Conservation (phyloP, 140 eudicot genomes). For the Anethum foeniculum region DNA sequence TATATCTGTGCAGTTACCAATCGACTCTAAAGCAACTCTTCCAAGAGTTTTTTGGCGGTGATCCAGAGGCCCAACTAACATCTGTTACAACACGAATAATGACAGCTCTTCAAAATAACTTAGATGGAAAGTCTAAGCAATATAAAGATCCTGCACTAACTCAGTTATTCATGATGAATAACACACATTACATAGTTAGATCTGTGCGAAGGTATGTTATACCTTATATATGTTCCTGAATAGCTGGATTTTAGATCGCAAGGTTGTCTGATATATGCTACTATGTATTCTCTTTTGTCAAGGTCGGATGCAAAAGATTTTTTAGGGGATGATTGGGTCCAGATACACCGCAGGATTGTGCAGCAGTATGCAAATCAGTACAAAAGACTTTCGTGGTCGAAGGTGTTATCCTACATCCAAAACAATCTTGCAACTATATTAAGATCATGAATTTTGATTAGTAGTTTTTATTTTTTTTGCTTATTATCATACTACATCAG, state of each 20-base stretch:
- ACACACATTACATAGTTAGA: constrained; percentile 85
- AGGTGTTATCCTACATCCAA: constrained; percentile 40
- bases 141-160: constrained; percentile 89
- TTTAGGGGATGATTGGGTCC: constrained; percentile 98
- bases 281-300: background rate
- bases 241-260: background rate
- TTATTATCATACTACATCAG: background rate
- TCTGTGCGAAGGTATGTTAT: constrained; percentile 69
- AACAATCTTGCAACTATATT: background rate
- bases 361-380: constrained; percentile 96
- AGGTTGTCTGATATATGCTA: background rate
- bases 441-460: background rate
- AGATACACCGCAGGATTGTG: constrained; percentile 83
- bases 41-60: constrained; percentile 43
- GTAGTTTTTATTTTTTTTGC: background rate
- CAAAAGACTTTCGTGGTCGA: constrained; percentile 89
- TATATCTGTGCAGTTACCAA: constrained; percentile 51
- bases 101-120: constrained; percentile 75
- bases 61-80: constrained; percentile 57
- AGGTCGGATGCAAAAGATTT: constrained; percentile 97
- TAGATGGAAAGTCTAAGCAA: constrained; percentile 88
- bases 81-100: constrained; percentile 59
- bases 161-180: constrained; percentile 87
- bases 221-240: background rate
- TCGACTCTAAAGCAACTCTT: constrained; percentile 80